A percentile compares a stretch with the other conserved stretches of the same genome.
Conservation (phyloP, 2,329 filamentous ascomycete species). For the Ustulina deusta region DNA sequence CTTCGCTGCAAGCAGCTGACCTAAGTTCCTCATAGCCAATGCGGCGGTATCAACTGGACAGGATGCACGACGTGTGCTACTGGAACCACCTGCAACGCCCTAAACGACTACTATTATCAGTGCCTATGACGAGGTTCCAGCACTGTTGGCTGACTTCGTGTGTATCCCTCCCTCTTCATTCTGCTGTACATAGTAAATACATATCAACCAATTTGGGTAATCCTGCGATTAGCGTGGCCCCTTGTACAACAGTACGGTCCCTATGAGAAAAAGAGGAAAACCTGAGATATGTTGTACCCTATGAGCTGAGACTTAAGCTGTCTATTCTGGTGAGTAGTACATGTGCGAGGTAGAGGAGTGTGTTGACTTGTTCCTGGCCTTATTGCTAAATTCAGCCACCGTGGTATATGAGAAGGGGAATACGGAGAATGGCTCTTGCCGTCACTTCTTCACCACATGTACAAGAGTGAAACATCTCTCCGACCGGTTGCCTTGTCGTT, state of each 20-base stretch:
- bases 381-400: no score
- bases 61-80: slow-evolving; percentile 53
- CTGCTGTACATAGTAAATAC: not conserved
- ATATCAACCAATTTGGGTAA: not conserved
- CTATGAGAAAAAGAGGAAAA: no score
- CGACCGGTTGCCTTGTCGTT: no score
- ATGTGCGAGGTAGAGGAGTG: no score
- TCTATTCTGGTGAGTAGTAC: no score
- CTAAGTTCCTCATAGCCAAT: slow-evolving; percentile 47
- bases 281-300: no score
- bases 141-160: not conserved
- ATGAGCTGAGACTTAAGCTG: no score
- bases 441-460: no score
- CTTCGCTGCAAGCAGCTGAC: slow-evolving; percentile 12
- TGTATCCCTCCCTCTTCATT: slow-evolving; percentile 18
- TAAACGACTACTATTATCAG: slow-evolving; percentile 40
- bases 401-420: no score
- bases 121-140: slow-evolving; percentile 24
- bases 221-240: not conserved
- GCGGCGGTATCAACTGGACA: slow-evolving; percentile 53
- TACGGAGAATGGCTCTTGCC: no score
- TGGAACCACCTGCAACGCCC: slow-evolving; percentile 50
- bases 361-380: no score
- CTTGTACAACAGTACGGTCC: not conserved
- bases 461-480: no score